Base-by-base conservation (phyloP, 2,329 filamentous ascomycete species). In the Grosmannia clavigera region DNA sequence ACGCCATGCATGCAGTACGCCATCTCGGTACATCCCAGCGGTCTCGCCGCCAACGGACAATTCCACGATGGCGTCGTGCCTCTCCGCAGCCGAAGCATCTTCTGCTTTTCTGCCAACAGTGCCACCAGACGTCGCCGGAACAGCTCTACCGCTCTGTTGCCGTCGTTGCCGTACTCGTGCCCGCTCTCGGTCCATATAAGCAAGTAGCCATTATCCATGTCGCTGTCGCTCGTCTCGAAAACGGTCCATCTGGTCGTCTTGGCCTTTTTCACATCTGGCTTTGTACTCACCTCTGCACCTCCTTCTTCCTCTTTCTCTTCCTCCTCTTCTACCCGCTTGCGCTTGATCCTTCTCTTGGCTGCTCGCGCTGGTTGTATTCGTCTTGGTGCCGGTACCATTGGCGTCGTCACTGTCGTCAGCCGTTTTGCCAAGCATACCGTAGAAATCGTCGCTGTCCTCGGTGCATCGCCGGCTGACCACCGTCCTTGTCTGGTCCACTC, bases 281-380 rank as follows among this genome's bases (percentile, higher is more conserved):
- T 1, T 27, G 11, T 16, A 16, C 38, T 53, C 22, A 16, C 22
- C 14, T 25, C 50, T 9, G 14, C 31, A 29, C 11, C 5, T 33
- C 29, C 14, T 9, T 55, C 33, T 12, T 11, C 5, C 5, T n/a
- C 29, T 29, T 46, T 25, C 22, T 22, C 35, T 22, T 55, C 33
- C 22, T 11, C 12, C 5, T n/a, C 29, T 29, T 46, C 35, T 55
- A n/a, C 53, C 16, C 27, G n/a, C 16, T 9, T 22, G 38, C 22
- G 40, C 51, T 33, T 54, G 14, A 19, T 19, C 46, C 14, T 50
- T 5, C 40, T 43, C 57, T 61, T 61, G 29, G 57, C 60, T 7
- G 54, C 54, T n/a, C 60, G 52, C 4, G 46, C 3, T 3, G 60
- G 60, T 54, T 61, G 60, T 5, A 61, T 16, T 9, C 60, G 53